Conservation (phyloP, 2,329 filamentous ascomycete genomes). For the Torrubiellomyces zombiae region DNA sequence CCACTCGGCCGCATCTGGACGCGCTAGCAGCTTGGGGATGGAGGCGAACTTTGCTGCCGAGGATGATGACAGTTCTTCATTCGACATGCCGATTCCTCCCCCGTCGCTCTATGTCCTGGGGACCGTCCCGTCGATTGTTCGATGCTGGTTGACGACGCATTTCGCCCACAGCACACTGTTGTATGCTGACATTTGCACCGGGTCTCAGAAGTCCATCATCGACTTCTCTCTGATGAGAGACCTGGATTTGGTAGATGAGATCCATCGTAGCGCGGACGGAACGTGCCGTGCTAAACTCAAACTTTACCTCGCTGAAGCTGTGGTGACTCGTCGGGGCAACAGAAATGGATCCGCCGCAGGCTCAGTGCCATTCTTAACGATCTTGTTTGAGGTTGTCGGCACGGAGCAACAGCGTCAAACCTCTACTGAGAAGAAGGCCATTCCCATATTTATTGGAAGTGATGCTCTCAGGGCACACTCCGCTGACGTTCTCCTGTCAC, state of each 20-base stretch:
- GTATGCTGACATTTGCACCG: constrained; percentile 84
- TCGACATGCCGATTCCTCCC: constrained; percentile 58
- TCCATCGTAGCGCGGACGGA: constrained; percentile 50
- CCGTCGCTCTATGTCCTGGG: constrained; percentile 75
- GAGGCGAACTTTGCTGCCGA: constrained; percentile 51
- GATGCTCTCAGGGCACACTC: constrained; percentile 74
- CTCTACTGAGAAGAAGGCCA: constrained; percentile 36
- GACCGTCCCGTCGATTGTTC: constrained; percentile 81
- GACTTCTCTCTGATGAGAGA: constrained; percentile 59
- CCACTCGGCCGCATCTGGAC: constrained; percentile 57
- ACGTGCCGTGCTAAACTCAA: constrained; percentile 55
- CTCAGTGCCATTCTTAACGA: constrained; percentile 57
- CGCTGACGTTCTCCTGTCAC: constrained; percentile 81
- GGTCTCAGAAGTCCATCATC: constrained; percentile 75
- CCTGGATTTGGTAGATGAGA: constrained; percentile 50
- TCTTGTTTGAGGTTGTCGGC: constrained; percentile 61
- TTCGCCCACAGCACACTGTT: constrained; percentile 81
- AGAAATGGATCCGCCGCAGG: constrained; percentile 54
- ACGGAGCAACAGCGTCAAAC: constrained; percentile 23
- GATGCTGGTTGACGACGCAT: constrained; percentile 83
- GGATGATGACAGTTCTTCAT: constrained; percentile 48
- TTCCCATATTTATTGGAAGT: constrained; percentile 81
- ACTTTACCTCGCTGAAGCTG: constrained; percentile 82
- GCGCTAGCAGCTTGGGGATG: constrained; percentile 76
- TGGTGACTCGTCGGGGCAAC: constrained; percentile 59